A percentile compares a stretch with the other conserved stretches of the same genome.
phyloP scores from a whole-genome alignment of 345 rosid genomes.

The Rubroshorea leprosula region DNA sequence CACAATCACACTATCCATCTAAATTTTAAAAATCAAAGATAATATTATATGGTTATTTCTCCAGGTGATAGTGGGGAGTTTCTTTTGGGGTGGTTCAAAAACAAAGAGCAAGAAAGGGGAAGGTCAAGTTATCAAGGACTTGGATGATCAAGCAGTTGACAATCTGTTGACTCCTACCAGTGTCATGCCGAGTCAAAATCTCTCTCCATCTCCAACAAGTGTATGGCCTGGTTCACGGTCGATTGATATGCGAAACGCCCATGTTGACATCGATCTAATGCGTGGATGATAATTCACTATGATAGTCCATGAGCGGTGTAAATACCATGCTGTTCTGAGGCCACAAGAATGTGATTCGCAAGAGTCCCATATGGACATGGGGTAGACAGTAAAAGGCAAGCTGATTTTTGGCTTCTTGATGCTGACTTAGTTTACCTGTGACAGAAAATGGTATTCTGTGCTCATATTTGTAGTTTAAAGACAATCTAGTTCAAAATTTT shows the following conservation, averaged over 20 bases:
- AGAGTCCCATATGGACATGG: slow-evolving; percentile 13
- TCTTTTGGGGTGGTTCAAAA: slow-evolving; percentile 74
- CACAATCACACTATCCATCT: background rate
- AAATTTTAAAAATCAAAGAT: background rate
- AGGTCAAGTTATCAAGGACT: slow-evolving; percentile 36
- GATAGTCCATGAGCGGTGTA: slow-evolving; percentile 24
- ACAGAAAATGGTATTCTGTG: slow-evolving; percentile 19
- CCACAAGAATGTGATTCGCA: slow-evolving; percentile 23
- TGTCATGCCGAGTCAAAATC: slow-evolving; percentile 50
- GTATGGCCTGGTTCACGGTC: slow-evolving; percentile 75
- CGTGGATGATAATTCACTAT: slow-evolving; percentile 82
- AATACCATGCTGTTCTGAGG: slow-evolving; percentile 27
- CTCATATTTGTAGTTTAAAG: slow-evolving; percentile 29
- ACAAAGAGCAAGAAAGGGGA: slow-evolving; percentile 62
- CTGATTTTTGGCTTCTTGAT: slow-evolving; percentile 20
- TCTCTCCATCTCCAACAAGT: slow-evolving; percentile 51
- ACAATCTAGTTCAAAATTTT: too few relatives aligned
- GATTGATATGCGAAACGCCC: slow-evolving; percentile 60
- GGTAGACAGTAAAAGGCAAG: slow-evolving; percentile 18
- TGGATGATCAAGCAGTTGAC: slow-evolving; percentile 36
- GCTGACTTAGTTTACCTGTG: slow-evolving; percentile 24
- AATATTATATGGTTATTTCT: background rate
- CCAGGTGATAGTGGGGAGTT: slow-evolving; percentile 95
- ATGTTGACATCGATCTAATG: slow-evolving; percentile 86
- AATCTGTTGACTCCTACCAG: slow-evolving; percentile 27